Conservation (phyloP, 169 alveolate species). For the Eimeria sp. region DNA sequence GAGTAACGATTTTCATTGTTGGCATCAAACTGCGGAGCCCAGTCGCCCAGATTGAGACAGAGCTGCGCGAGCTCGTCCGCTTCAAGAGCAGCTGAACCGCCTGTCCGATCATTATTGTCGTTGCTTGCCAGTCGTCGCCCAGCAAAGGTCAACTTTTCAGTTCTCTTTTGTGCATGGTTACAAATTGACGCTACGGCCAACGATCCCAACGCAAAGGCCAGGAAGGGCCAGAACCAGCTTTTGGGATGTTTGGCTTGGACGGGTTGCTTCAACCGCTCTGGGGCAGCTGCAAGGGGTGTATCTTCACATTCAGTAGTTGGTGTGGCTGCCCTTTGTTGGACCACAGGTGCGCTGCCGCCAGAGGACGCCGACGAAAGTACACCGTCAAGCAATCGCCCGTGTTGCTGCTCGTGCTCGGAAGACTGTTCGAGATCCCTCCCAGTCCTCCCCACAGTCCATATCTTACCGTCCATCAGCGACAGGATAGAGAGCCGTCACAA, state of each 20-base stretch:
- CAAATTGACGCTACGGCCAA: neutral
- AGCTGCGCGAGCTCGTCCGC: neutral
- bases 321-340: neutral
- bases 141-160: neutral
- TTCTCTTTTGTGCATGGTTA: neutral
- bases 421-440: neutral
- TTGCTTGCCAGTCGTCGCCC: constrained; percentile 24
- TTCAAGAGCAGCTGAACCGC: neutral
- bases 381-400: neutral
- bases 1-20: neutral
- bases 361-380: neutral
- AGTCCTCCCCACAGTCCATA: neutral
- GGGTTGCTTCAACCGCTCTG: neutral
- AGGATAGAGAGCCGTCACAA: neutral
- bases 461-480: neutral
- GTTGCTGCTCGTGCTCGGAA: neutral
- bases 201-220: neutral
- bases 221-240: neutral
- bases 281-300: too few species aligned
- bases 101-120: neutral
- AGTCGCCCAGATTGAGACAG: constrained; percentile 2
- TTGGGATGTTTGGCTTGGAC: neutral
- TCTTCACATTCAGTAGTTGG: neutral
- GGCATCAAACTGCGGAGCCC: neutral
- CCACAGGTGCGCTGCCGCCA: neutral